Evolutionary conservation across 2,329 filamentous ascomycete species (phyloP).

Genomic region (Arachnomyces sp.): DNA sequence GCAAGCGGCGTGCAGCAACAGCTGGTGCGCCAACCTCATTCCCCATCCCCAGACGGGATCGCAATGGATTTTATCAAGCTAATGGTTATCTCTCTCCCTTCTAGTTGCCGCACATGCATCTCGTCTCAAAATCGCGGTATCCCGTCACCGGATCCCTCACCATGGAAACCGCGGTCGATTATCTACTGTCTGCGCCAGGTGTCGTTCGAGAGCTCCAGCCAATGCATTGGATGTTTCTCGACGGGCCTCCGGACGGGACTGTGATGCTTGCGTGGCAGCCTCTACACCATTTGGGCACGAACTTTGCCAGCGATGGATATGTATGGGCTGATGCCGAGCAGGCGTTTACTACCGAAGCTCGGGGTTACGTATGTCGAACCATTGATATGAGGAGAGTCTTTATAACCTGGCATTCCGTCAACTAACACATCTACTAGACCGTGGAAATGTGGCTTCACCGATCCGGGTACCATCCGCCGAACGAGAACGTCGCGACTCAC

Average conservation of each 20-base stretch:
- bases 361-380: slow-evolving; percentile 50
- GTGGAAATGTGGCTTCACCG: slow-evolving; percentile 84
- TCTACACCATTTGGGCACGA: slow-evolving; percentile 57
- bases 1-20: slow-evolving; percentile 40
- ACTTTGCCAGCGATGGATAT: slow-evolving; percentile 85
- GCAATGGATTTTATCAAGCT: slow-evolving; percentile 1
- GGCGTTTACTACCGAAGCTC: slow-evolving; percentile 64
- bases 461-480: slow-evolving; percentile 65
- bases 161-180: slow-evolving; percentile 69
- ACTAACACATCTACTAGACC: slow-evolving; percentile 45
- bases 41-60: background rate
- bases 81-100: slow-evolving; percentile 4
- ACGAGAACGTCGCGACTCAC: slow-evolving; percentile 66
- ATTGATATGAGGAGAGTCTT: background rate
- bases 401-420: too few relatives aligned
- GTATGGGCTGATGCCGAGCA: slow-evolving; percentile 80
- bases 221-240: slow-evolving; percentile 89
- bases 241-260: slow-evolving; percentile 70
- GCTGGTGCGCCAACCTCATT: slow-evolving; percentile 26
- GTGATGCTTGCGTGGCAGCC: slow-evolving; percentile 87
- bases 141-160: slow-evolving; percentile 63
- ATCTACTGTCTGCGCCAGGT: slow-evolving; percentile 73
- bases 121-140: slow-evolving; percentile 76
- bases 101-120: slow-evolving; percentile 80
- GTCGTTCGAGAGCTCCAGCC: slow-evolving; percentile 76